phyloP scores from a whole-genome alignment of 1,139 yeast genomes.

The Saccharomyces hybrid region DNA sequence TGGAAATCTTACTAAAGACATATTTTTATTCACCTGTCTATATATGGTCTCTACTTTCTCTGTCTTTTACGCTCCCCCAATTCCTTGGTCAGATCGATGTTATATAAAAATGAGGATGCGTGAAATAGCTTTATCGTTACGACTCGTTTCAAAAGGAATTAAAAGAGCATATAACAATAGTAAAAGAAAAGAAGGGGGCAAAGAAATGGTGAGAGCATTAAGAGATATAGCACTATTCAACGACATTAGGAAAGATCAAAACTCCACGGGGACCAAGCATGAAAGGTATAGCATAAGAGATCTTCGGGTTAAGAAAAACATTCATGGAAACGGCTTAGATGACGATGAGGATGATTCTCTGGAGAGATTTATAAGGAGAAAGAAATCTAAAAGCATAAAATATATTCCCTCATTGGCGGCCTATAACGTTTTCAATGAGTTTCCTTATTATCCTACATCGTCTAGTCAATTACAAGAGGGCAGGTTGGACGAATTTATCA shows the following conservation, averaged over 20 bases:
- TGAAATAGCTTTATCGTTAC: not conserved
- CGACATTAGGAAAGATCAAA: not conserved
- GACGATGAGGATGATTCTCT: not conserved
- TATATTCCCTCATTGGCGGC: constrained; percentile 16
- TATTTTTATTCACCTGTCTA: not conserved
- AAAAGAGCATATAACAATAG: not conserved
- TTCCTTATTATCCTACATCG: constrained; percentile 9
- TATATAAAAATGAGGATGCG: not conserved
- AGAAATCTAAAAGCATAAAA: constrained; percentile 3
- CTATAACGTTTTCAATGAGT: constrained; percentile 10
- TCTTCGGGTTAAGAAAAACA: not conserved
- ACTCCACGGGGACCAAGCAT: not conserved
- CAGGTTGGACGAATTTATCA: constrained; percentile 10
- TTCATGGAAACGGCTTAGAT: not conserved
- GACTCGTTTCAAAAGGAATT: not conserved
- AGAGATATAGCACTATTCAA: not conserved
- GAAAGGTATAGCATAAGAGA: not conserved
- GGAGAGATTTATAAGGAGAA: not conserved
- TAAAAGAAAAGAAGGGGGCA: not conserved
- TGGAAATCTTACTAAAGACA: not conserved
- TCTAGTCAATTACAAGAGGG: constrained; percentile 1
- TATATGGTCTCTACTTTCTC: not conserved
- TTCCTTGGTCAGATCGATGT: not conserved
- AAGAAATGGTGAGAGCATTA: not conserved
- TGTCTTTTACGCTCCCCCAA: not conserved